Base-by-base conservation (phyloP, 106 monocot genomes). In the Dendrobium nobile region DNA sequence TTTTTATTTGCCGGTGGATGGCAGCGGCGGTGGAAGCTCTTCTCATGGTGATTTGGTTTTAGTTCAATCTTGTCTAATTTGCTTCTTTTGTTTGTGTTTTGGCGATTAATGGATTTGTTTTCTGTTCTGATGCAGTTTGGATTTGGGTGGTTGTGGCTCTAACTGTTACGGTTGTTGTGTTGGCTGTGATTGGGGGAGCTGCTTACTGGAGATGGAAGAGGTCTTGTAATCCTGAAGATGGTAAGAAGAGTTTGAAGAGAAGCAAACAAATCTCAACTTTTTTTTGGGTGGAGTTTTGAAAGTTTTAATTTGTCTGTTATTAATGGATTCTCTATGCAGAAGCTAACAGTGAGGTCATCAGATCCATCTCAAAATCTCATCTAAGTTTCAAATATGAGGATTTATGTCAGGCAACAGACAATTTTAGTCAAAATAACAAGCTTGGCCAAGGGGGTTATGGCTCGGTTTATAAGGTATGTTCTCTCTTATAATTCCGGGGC, bases 391-490 rank as follows among this genome's bases (percentile, higher is more conserved):
- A 85, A 24, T 88, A 92, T 64, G 87, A 85, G 56, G 86, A 83
- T 73, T 79, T 92, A 74, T 43, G 42, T 17, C 87, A 77, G 51
- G 91, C 91, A 58, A 92, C 91, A 0, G 85, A 85, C 54, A 59
- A 87, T 68, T 92, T 92, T 82, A 89, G 64, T 45, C 83, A 84
- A 33, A 82, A 40, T 31, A 90, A 92, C 79, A 90, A 89, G 83
- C 83, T 92, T 22, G 92, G 92, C 33, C 89, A 92, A 77, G 90
- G 92, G 10, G 90, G 92, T 18, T 90, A 85, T 77, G 92, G 92
- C 10, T 82, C 90, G 8, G 92, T 92, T 24, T 92, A 90, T 73
- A 92, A 90, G 90, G 92, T 92, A 84, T n/a, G 17, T 77, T 51
- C 37, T 27, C 5, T 13, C 51, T 51, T 51, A 1, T 13, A 51